phyloP scores from a whole-genome alignment of 495 filamentous ascomycete species.

The Endocarpon pusillum region DNA sequence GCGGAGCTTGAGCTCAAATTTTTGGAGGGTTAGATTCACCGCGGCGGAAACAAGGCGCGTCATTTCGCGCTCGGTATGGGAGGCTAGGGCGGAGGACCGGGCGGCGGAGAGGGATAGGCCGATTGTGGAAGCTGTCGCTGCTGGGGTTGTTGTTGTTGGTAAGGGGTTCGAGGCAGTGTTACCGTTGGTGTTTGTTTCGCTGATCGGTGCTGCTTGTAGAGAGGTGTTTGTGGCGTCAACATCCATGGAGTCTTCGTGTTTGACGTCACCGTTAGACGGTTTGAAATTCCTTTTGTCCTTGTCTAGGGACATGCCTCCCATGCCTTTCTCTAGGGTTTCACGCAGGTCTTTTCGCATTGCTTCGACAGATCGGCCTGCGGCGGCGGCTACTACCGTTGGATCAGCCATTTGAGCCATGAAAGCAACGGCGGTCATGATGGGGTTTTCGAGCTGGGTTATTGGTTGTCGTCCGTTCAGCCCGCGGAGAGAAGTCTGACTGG shows the following conservation, averaged over 20 bases:
- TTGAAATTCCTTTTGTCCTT: slow-evolving; percentile 43
- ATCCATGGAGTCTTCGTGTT: slow-evolving; percentile 52
- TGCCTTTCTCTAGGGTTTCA: slow-evolving; percentile 49
- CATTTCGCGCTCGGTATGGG: slow-evolving; percentile 92
- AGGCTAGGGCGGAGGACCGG: slow-evolving; percentile 71
- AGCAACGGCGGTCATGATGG: slow-evolving; percentile 83
- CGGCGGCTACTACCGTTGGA: slow-evolving; percentile 72
- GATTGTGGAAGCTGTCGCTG: slow-evolving; percentile 46
- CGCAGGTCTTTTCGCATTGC: slow-evolving; percentile 63
- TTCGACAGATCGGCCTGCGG: slow-evolving; percentile 68
- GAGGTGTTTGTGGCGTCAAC: slow-evolving; percentile 26
- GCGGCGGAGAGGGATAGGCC: slow-evolving; percentile 73
- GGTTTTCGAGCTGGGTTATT: slow-evolving; percentile 80
- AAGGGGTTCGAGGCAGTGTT: slow-evolving; percentile 12
- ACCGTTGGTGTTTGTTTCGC: not conserved
- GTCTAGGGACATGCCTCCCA: slow-evolving; percentile 18
- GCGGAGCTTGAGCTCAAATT: slow-evolving; percentile 67
- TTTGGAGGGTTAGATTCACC: slow-evolving; percentile 69
- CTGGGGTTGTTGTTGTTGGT: slow-evolving; percentile 14
- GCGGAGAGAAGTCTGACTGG: slow-evolving; percentile 37
- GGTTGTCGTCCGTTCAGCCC: slow-evolving; percentile 58
- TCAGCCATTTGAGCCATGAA: slow-evolving; percentile 83
- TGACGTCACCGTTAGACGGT: slow-evolving; percentile 31
- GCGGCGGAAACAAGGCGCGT: slow-evolving; percentile 72
- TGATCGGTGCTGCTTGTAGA: slow-evolving; percentile 5